These are phyloP conservation scores for Pyrenophora graminea DNA, from an alignment of 2,329 filamentous ascomycete species.

Conservation along the genomic window DNA sequence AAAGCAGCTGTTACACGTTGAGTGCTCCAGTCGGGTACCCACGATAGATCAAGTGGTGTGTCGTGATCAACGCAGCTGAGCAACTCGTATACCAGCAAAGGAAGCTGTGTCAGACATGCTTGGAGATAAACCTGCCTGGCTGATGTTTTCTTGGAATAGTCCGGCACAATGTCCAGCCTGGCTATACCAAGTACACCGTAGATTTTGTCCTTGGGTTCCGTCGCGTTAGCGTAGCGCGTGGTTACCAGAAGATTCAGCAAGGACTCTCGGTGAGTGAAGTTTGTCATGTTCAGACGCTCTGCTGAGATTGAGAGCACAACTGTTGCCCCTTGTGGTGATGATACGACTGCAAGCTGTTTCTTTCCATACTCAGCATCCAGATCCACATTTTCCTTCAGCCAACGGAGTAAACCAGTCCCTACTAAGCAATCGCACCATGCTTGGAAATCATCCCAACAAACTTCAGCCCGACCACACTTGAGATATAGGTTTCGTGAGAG, in stretches of 20 bases:
- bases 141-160: conserved; percentile 17
- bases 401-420: conserved; percentile 15
- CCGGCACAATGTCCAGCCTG: conserved; percentile 13
- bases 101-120: conserved; percentile 18
- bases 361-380: conserved; percentile 4
- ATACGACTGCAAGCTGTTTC: neutral
- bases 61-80: conserved; percentile 32
- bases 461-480: conserved; percentile 21
- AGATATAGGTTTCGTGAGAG: conserved; percentile 23
- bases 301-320: conserved; percentile 17
- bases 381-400: conserved; percentile 9
- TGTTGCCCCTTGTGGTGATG: conserved; percentile 7
- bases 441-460: conserved; percentile 28
- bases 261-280: conserved; percentile 2
- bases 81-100: conserved; percentile 12
- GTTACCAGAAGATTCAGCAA: conserved; percentile 20
- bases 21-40: conserved; percentile 31
- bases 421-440: conserved; percentile 21
- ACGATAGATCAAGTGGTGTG: conserved; percentile 23
- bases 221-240: conserved; percentile 30
- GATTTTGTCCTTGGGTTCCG: conserved; percentile 30
- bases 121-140: conserved; percentile 25
- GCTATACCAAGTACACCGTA: conserved; percentile 31
- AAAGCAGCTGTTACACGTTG: conserved; percentile 26
- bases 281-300: conserved; percentile 11